Base-by-base conservation (phyloP, 768 basidiomycete genomes). In the Mycena venus region DNA sequence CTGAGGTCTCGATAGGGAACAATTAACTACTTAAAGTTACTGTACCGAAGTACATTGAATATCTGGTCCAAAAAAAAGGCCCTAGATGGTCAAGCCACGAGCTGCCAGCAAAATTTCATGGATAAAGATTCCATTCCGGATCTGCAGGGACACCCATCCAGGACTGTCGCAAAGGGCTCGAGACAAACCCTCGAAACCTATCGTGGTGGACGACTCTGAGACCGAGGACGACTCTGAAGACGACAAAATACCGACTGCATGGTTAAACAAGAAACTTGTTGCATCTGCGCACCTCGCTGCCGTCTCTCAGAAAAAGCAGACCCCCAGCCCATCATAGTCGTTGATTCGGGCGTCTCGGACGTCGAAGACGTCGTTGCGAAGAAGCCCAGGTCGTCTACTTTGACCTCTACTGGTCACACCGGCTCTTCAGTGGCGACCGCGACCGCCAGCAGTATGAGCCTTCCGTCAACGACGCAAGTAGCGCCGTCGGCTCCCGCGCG, bases 401-500 rank as follows among this genome's bases (percentile, higher is more conserved):
- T 34, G 9, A 12, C 23, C 15, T 44, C 38, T 23, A 1, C 5
- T 2, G 15, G 31, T 7, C 31, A 14, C 12, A 12, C 21, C n/a
- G 27, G 11, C 27, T 31, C 31, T 23, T 23, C 42, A 47, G 32
- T 14, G 19, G 47, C 40, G 32, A 23, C 70, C 23, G 19, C 31
- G 23, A 64, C 23, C 29, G 29, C n/a, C 12, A 56, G 55, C 25
- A 36, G 29, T 62, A 23, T 32, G 10, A 19, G 27, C 15, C 21
- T n/a, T 34, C 61, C 47, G 68, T 21, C 68, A 31, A 60, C 58
- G 27, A 53, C 40, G 27, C 61, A 23, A 71, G 31, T 9, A 34
- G 34, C 38, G 59, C 21, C n/a, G 44, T 51, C 47, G 32, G 70
- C 2, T 95, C 94, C 73, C 89, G 96, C 31, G 94, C 93, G 2